Conservation (phyloP, 2,329 filamentous ascomycete genomes). For the Delphinella strobiligena region DNA sequence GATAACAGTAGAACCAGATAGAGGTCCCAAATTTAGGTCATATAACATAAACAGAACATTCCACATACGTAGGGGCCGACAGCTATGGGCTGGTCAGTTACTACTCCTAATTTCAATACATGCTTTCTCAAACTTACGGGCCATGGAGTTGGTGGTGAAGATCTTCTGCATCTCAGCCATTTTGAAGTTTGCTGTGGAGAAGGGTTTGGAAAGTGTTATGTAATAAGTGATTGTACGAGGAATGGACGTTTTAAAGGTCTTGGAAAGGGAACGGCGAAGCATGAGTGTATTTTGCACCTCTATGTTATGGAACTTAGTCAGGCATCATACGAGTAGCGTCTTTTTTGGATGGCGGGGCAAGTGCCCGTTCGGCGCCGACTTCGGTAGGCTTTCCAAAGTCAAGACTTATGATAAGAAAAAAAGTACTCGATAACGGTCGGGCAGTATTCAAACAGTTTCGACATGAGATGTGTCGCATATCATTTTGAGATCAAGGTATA, state of each 20-base stretch:
- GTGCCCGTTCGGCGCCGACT: too few relatives aligned
- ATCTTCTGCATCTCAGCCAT: constrained; percentile 33
- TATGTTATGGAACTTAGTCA: background rate
- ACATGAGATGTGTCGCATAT: too few relatives aligned
- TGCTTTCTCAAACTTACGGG: constrained; percentile 21
- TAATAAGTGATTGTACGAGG: background rate
- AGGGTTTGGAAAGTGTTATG: background rate
- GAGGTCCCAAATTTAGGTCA: too few relatives aligned
- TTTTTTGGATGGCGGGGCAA: background rate
- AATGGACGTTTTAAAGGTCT: background rate
- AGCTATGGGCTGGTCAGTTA: constrained; percentile 17
- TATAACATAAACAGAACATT: too few relatives aligned
- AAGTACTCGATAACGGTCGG: too few relatives aligned
- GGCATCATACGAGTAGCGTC: too few relatives aligned
- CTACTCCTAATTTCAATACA: constrained; percentile 9
- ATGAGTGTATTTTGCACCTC: background rate
- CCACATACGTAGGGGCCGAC: constrained; percentile 29
- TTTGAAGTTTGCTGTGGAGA: constrained; percentile 10
- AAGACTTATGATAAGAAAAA: too few relatives aligned
- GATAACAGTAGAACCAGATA: too few relatives aligned
- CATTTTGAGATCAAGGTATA: too few relatives aligned
- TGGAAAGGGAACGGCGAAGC: constrained; percentile 4
- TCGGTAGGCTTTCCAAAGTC: too few relatives aligned
- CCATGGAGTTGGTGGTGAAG: constrained; percentile 27
- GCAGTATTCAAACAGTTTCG: too few relatives aligned